These are phyloP conservation scores for Ustilago cynodontis DNA, from an alignment of 1,284 basidiomycete genomes.

Conservation along the genomic window DNA sequence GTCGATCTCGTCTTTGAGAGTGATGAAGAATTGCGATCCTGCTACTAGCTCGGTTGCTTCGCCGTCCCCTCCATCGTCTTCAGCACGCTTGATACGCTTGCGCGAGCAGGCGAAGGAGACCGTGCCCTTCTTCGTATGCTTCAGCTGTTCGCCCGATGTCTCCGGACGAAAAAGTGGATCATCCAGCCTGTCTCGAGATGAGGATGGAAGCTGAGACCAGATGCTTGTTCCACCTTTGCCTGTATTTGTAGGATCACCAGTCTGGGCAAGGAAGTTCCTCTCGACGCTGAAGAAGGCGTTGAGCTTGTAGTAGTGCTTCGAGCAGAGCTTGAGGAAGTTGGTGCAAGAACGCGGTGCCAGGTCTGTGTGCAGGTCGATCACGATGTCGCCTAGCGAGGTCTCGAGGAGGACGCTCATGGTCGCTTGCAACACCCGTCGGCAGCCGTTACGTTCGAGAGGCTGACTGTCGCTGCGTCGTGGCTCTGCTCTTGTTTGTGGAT, in stretches of 20 bases:
- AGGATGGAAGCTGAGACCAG: constrained; percentile 70
- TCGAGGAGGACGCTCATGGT: constrained; percentile 93
- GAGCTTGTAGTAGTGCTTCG: constrained; percentile 94
- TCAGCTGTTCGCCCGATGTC: constrained; percentile 77
- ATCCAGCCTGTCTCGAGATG: constrained; percentile 22
- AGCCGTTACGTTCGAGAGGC: neutral
- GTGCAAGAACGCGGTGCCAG: constrained; percentile 87
- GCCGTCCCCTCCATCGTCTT: constrained; percentile 73
- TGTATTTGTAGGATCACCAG: constrained; percentile 92
- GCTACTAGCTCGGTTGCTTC: constrained; percentile 80
- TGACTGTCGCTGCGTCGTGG: neutral
- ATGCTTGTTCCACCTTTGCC: constrained; percentile 77
- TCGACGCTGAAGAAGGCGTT: constrained; percentile 89
- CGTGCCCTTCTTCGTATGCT: constrained; percentile 87
- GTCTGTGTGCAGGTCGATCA: constrained; percentile 94
- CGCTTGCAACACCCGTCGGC: neutral
- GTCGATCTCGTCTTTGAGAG: constrained; percentile 87
- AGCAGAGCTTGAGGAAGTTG: constrained; percentile 97
- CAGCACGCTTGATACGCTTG: neutral
- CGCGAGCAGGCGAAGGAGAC: constrained; percentile 74
- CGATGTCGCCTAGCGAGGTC: constrained; percentile 93
- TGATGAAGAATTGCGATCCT: constrained; percentile 96
- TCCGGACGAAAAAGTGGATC: constrained; percentile 87
- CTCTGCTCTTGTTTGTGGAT: neutral
- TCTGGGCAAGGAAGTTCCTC: constrained; percentile 94